Evolutionary conservation across 495 filamentous ascomycete genomes (phyloP).

Genomic region (Darksidea phi): DNA sequence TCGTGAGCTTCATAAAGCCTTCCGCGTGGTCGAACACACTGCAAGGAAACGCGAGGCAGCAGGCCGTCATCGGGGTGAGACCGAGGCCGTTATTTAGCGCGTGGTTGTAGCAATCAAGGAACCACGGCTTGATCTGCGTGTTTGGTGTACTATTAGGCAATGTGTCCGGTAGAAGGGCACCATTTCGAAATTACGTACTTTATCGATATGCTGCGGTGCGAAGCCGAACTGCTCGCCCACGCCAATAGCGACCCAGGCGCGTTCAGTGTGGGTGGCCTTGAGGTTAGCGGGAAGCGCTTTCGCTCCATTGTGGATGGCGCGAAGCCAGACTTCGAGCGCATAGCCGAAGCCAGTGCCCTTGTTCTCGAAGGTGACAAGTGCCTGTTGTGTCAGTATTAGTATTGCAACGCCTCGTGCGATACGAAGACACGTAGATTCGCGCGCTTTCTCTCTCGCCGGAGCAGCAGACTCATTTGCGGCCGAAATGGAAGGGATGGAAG

Average conservation of each 20-base stretch:
- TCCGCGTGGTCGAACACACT: constrained; percentile 14
- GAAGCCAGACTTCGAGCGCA: constrained; percentile 10
- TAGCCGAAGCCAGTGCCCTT: background rate
- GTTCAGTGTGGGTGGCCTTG: background rate
- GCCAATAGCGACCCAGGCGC: constrained; percentile 2
- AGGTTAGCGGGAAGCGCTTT: background rate
- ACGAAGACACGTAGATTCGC: too few species aligned
- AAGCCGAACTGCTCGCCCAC: constrained; percentile 12
- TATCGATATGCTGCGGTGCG: background rate
- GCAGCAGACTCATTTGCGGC: too few species aligned
- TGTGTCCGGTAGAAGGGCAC: too few species aligned
- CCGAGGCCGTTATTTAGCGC: background rate
- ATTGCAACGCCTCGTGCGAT: too few species aligned
- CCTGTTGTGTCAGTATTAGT: background rate
- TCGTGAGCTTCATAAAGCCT: constrained; percentile 16
- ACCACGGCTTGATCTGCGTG: constrained; percentile 5
- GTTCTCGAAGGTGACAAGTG: constrained; percentile 5
- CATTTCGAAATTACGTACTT: too few species aligned
- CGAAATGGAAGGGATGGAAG: background rate
- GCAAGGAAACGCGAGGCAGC: constrained; percentile 5
- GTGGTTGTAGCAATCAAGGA: constrained; percentile 5
- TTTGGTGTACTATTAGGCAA: too few species aligned
- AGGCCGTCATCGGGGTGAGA: background rate
- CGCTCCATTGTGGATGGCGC: constrained; percentile 5
- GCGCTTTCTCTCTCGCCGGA: too few species aligned